These are phyloP conservation scores for Tetrapisispora pingtungensis DNA, from an alignment of 805 yeast genomes.

Conservation along the genomic window DNA sequence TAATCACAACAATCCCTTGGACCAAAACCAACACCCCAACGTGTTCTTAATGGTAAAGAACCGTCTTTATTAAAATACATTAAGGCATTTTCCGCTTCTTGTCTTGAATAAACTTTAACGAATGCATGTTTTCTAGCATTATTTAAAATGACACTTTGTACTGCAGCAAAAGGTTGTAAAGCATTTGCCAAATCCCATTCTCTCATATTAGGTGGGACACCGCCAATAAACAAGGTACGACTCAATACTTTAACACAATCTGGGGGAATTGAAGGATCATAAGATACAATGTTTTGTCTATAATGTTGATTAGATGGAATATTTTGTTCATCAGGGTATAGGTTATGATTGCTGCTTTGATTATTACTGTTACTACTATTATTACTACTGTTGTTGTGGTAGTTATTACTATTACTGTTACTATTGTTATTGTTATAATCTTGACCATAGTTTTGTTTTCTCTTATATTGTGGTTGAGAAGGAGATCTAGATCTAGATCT, in stretches of 20 bases:
- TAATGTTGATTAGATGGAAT: slow-evolving; percentile 63
- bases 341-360: slow-evolving; percentile 26
- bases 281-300: slow-evolving; percentile 62
- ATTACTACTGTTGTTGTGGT: slow-evolving; percentile 8
- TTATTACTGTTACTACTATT: slow-evolving; percentile 4
- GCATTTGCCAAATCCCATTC: slow-evolving; percentile 60
- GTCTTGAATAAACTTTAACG: slow-evolving; percentile 84
- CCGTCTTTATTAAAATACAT: slow-evolving; percentile 63
- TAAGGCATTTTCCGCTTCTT: slow-evolving; percentile 80
- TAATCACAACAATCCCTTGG: slow-evolving; percentile 98
- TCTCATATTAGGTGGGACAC: slow-evolving; percentile 76
- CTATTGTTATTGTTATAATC: not conserved
- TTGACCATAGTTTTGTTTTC: slow-evolving; percentile 7
- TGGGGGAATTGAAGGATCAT: slow-evolving; percentile 62
- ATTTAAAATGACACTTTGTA: slow-evolving; percentile 82
- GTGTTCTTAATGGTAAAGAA: slow-evolving; percentile 57
- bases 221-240: slow-evolving; percentile 90
- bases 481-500: slow-evolving; percentile 48
- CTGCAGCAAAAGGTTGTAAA: slow-evolving; percentile 79
- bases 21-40: slow-evolving; percentile 99
- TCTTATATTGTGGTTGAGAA: slow-evolving; percentile 7
- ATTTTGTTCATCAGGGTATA: slow-evolving; percentile 46
- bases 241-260: slow-evolving; percentile 76
- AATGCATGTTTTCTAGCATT: slow-evolving; percentile 91
- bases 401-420: not conserved